These are phyloP conservation scores for Carex arenaria DNA, from an alignment of 202 grass and related monocot species.

Conservation along the genomic window DNA sequence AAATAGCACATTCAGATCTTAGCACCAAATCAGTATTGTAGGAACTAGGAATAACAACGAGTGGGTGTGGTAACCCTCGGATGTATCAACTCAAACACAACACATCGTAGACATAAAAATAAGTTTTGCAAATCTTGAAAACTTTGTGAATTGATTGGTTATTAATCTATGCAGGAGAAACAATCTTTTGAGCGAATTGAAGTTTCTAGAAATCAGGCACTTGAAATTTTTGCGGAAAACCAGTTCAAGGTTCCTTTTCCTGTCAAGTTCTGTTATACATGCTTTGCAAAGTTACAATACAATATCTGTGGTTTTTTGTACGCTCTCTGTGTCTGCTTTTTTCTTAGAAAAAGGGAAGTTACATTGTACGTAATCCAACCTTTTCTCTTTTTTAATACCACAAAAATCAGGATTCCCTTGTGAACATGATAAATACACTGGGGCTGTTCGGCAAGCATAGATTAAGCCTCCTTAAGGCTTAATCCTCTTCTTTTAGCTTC, in stretches of 20 bases:
- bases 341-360: background rate
- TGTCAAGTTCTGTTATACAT: constrained; percentile 9
- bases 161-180: constrained; percentile 66
- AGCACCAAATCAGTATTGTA: background rate
- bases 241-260: constrained; percentile 68
- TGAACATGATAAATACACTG: constrained; percentile 1
- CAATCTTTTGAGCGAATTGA: constrained; percentile 97
- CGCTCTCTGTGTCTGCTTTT: background rate
- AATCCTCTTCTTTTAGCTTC: no score
- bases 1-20: background rate
- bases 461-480: no score
- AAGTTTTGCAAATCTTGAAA: background rate
- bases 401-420: background rate
- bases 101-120: background rate
- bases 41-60: background rate
- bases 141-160: constrained; percentile 11
- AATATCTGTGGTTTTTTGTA: background rate
- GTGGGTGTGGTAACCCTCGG: background rate
- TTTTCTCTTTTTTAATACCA: constrained; percentile 1
- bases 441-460: no score
- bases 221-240: constrained; percentile 96
- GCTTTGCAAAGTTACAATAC: background rate
- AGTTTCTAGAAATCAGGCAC: constrained; percentile 80
- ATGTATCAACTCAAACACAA: background rate
- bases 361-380: background rate